Percentiles rank a stretch among this genome's conserved stretches.
Conservation (phyloP, 441 rosid genomes). For the Pelargonium exstipulatum region DNA sequence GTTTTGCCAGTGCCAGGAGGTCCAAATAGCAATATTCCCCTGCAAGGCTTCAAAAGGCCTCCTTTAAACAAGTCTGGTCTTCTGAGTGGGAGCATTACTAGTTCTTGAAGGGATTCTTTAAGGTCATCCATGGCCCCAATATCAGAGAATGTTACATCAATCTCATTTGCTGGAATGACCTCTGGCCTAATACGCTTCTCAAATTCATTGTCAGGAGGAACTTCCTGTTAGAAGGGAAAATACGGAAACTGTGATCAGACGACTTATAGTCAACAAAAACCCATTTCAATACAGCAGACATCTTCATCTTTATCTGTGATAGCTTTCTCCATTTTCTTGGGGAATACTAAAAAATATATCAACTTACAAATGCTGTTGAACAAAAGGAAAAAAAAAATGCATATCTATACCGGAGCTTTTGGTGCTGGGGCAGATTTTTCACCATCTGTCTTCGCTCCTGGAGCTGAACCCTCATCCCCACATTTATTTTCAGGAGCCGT, state of each 20-base stretch:
- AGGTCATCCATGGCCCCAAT: conserved; percentile 46
- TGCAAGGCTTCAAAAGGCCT: conserved; percentile 95
- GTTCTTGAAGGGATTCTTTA: conserved; percentile 94
- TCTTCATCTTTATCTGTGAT: not conserved
- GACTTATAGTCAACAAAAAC: not conserved
- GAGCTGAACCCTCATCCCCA: conserved; percentile 29
- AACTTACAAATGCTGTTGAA: not conserved
- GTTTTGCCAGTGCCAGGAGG: conserved; percentile 99
- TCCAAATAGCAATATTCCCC: conserved; percentile 92
- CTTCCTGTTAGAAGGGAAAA: conserved; percentile 27
- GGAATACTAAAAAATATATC: not conserved
- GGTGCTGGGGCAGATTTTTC: conserved; percentile 27
- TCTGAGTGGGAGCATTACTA: conserved; percentile 96
- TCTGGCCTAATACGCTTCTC: too few species aligned
- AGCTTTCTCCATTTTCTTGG: not conserved
- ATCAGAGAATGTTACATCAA: not conserved
- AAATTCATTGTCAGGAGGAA: conserved; percentile 37
- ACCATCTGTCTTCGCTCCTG: conserved; percentile 39
- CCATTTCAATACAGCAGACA: not conserved
- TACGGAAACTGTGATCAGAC: not conserved
- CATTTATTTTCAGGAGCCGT: conserved; percentile 34
- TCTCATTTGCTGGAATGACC: not conserved
- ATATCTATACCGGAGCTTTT: conserved; percentile 37
- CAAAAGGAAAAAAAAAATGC: too few species aligned
- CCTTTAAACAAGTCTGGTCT: conserved; percentile 96